These are phyloP conservation scores for Malus sieversii DNA, from an alignment of 306 rosid species.

Conservation along the genomic window DNA sequence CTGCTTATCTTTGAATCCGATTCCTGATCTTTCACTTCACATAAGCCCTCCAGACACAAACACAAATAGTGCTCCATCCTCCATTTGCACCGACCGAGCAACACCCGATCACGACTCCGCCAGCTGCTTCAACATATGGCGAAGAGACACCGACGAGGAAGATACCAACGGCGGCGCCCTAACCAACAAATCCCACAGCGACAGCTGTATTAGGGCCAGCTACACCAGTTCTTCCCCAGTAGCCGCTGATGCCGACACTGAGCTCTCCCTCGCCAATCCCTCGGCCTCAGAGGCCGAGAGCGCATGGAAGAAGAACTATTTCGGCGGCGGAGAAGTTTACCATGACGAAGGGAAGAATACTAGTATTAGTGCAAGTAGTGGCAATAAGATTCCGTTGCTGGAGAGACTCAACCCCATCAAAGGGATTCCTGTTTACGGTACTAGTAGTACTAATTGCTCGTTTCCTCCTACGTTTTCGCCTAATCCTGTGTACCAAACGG, in stretches of 20 bases:
- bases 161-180: neutral
- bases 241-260: slow-evolving; percentile 9
- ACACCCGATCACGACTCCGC: neutral
- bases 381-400: slow-evolving; percentile 23
- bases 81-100: slow-evolving; percentile 22
- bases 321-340: neutral
- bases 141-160: slow-evolving; percentile 8
- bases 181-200: slow-evolving; percentile 36
- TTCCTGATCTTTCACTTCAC: slow-evolving; percentile 85
- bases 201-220: slow-evolving; percentile 28
- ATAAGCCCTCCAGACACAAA: slow-evolving; percentile 52
- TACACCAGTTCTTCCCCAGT: neutral
- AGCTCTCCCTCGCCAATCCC: slow-evolving; percentile 43
- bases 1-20: slow-evolving; percentile 27
- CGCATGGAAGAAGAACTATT: slow-evolving; percentile 29
- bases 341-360: neutral
- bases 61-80: slow-evolving; percentile 37
- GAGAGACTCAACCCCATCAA: slow-evolving; percentile 41
- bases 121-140: slow-evolving; percentile 42
- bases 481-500: slow-evolving; percentile 8
- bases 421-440: slow-evolving; percentile 56
- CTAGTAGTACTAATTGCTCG: slow-evolving; percentile 17
- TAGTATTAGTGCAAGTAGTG: neutral
- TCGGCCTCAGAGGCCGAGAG: slow-evolving; percentile 39
- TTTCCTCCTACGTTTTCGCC: slow-evolving; percentile 14